Evolutionary conservation across 495 filamentous ascomycete species (phyloP).

Genomic region (Xylaria scruposa): DNA sequence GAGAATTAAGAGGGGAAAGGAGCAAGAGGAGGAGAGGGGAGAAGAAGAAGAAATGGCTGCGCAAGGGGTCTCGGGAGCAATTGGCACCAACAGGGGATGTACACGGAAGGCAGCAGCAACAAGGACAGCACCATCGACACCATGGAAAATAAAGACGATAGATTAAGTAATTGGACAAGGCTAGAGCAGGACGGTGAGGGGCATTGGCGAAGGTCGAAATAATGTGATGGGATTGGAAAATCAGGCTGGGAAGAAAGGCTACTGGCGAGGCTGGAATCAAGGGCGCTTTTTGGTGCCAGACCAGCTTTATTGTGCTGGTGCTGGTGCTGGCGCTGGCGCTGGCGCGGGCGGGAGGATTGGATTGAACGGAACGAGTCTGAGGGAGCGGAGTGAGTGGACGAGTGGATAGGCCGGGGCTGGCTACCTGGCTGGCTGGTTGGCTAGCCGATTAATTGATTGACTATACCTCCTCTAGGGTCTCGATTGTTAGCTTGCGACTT

Average conservation of each 20-base stretch:
- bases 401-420: neutral
- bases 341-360: conserved; percentile 22
- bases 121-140: neutral
- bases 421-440: conserved; percentile 1
- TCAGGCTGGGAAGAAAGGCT: conserved; percentile 39
- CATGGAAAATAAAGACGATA: conserved; percentile 27
- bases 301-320: conserved; percentile 25
- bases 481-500: too few species aligned
- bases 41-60: neutral
- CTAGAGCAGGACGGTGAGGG: neutral
- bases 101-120: conserved; percentile 21
- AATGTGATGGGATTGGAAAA: conserved; percentile 35
- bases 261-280: conserved; percentile 42
- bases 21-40: neutral
- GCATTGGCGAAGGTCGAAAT: conserved; percentile 29
- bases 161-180: conserved; percentile 15
- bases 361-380: neutral
- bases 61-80: conserved; percentile 23
- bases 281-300: conserved; percentile 26
- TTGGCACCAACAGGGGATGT: conserved; percentile 23
- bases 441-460: neutral
- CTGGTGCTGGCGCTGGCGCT: neutral
- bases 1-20: neutral
- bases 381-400: neutral
- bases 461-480: too few species aligned